Conservation (phyloP, 148 eudicot genomes). For the Chenopodium berlandieri region DNA sequence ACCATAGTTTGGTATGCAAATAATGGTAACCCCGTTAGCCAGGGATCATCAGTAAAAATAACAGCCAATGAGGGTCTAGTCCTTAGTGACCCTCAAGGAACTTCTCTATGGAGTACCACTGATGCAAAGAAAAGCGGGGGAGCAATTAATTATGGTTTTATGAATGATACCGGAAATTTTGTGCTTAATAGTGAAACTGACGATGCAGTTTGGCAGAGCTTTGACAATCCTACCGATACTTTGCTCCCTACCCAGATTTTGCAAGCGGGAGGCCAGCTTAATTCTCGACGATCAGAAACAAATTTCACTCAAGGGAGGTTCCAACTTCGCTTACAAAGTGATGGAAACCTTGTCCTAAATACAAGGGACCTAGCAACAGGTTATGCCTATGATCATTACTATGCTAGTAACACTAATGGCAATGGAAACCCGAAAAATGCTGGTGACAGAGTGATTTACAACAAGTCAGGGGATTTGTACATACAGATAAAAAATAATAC, state of each 20-base stretch:
- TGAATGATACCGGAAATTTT: constrained; percentile 59
- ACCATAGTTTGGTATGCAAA: constrained; percentile 54
- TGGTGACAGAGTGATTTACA: constrained; percentile 27
- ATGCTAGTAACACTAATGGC: not conserved
- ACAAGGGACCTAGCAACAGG: constrained; percentile 6
- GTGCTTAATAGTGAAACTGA: constrained; percentile 17
- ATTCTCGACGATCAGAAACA: constrained; percentile 30
- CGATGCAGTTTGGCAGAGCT: constrained; percentile 42
- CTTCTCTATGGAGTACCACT: constrained; percentile 28
- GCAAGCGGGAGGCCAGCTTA: constrained; percentile 4
- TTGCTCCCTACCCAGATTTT: constrained; percentile 49
- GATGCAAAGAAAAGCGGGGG: not conserved
- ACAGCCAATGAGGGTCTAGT: constrained; percentile 38
- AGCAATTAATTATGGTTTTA: constrained; percentile 20
- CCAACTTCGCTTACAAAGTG: constrained; percentile 20
- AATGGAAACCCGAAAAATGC: constrained; percentile 6
- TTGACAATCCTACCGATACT: constrained; percentile 45
- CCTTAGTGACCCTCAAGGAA: constrained; percentile 44
- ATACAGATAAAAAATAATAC: constrained; percentile 23
- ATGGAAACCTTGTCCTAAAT: constrained; percentile 26
- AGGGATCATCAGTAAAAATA: constrained; percentile 38
- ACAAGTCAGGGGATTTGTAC: constrained; percentile 35
- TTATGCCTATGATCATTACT: constrained; percentile 14
- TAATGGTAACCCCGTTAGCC: constrained; percentile 28
- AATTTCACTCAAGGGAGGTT: constrained; percentile 51